Evolutionary conservation across 495 filamentous ascomycete genomes (phyloP).

Genomic region (Cetradonia linearis): DNA sequence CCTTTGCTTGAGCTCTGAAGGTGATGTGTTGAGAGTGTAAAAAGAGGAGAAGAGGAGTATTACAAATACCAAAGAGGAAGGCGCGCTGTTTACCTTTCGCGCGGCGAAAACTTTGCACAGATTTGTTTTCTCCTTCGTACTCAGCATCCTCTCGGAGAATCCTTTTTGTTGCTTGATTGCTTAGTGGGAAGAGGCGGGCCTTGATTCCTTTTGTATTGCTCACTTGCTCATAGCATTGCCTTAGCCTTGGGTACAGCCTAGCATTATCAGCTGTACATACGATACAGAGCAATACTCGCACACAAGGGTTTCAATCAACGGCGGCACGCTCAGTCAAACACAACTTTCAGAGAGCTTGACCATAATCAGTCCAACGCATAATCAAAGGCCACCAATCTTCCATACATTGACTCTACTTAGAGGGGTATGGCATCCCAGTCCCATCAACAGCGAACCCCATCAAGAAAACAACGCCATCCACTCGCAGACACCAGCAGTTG

Average conservation of each 20-base stretch:
- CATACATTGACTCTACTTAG: background rate
- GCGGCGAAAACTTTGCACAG: background rate
- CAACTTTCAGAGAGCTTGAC: background rate
- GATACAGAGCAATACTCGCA: background rate
- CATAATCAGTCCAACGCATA: background rate
- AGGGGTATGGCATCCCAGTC: background rate
- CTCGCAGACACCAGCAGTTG: conserved; percentile 40
- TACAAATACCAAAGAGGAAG: background rate
- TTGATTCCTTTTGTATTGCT: background rate
- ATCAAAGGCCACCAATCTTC: background rate
- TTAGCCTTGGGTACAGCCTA: background rate
- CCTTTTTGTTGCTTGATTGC: conserved; percentile 2
- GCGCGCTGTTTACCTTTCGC: background rate
- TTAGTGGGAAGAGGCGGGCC: background rate
- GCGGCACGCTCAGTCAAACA: background rate
- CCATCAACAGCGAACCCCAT: conserved; percentile 1
- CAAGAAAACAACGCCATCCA: conserved; percentile 33
- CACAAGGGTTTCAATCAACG: background rate
- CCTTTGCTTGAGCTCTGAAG: background rate
- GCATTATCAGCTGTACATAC: background rate
- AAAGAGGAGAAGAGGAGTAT: background rate
- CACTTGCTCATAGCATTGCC: background rate
- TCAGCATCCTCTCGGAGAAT: conserved; percentile 1
- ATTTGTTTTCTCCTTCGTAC: background rate
- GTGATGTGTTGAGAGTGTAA: background rate